Evolutionary conservation across 1,284 basidiomycete species (phyloP).

Genomic region (Baeospora myosura): DNA sequence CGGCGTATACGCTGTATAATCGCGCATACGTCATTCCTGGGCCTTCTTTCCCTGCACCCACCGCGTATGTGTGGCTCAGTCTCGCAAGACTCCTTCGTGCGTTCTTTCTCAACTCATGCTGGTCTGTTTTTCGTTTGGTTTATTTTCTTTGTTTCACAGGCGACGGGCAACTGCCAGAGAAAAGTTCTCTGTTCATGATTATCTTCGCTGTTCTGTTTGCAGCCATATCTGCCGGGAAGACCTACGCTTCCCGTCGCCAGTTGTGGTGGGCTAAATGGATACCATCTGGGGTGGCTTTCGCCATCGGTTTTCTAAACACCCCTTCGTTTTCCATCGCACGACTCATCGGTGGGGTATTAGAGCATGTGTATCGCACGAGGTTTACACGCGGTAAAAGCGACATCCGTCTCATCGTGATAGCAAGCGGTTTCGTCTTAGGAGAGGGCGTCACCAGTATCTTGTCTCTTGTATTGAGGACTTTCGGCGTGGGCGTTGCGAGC

Average conservation of each 20-base stretch:
- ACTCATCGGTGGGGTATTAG: constrained; percentile 80
- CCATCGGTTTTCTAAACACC: constrained; percentile 89
- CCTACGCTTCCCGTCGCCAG: constrained; percentile 42
- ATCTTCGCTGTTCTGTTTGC: constrained; percentile 69
- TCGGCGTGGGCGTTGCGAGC: constrained; percentile 67
- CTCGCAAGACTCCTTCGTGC: constrained; percentile 83
- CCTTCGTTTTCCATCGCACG: constrained; percentile 92
- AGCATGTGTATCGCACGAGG: constrained; percentile 58
- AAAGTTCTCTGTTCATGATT: constrained; percentile 78
- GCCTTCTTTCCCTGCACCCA: constrained; percentile 89
- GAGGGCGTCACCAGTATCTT: constrained; percentile 88
- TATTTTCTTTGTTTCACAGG: constrained; percentile 33
- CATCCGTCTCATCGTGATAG: constrained; percentile 80
- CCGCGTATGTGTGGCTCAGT: constrained; percentile 87
- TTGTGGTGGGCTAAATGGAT: constrained; percentile 62
- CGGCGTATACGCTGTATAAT: constrained; percentile 84
- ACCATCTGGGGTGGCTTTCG: constrained; percentile 85
- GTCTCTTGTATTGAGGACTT: constrained; percentile 67
- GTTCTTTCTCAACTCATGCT: constrained; percentile 19
- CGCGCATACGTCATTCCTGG: constrained; percentile 82
- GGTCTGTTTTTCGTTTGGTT: constrained; percentile 3
- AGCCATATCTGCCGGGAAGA: constrained; percentile 61
- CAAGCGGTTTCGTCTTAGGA: constrained; percentile 92
- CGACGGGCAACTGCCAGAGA: constrained; percentile 75
- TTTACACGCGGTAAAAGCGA: constrained; percentile 44